Percentiles rank a stretch among this genome's conserved stretches.
These are phyloP conservation scores for Spiraea crenata DNA, from an alignment of 331 rosid species.

Conservation along the genomic window DNA sequence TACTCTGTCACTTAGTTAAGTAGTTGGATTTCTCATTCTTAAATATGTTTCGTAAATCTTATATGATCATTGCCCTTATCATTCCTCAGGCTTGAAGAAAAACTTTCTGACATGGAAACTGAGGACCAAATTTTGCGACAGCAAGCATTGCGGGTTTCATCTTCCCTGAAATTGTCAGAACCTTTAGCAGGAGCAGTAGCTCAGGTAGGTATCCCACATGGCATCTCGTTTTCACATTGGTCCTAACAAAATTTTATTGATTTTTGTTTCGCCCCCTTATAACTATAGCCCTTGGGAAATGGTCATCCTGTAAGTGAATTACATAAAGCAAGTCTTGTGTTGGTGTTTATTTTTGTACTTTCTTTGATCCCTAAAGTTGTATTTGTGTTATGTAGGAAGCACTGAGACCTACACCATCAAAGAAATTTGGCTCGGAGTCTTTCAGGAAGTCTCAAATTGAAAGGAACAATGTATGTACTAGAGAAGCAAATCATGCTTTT, in stretches of 20 bases:
- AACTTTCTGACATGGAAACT: conserved; percentile 74
- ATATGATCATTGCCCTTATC: conserved; percentile 13
- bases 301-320: conserved; percentile 64
- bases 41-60: neutral
- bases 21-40: neutral
- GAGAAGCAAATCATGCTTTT: conserved; percentile 21
- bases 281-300: conserved; percentile 59
- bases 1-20: neutral
- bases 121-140: conserved; percentile 77
- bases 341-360: conserved; percentile 21
- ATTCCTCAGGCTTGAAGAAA: conserved; percentile 78
- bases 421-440: conserved; percentile 58
- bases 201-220: conserved; percentile 48
- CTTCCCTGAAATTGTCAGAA: conserved; percentile 62
- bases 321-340: conserved; percentile 12
- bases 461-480: conserved; percentile 66
- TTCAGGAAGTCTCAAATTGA: conserved; percentile 66
- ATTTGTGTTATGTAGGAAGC: conserved; percentile 45
- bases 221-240: neutral
- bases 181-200: conserved; percentile 25
- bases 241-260: conserved; percentile 35
- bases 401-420: conserved; percentile 34
- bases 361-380: conserved; percentile 26
- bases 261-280: conserved; percentile 25
- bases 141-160: conserved; percentile 58